Conservation (phyloP, 805 yeast genomes). For the Saccharomycopsis javanensis region DNA sequence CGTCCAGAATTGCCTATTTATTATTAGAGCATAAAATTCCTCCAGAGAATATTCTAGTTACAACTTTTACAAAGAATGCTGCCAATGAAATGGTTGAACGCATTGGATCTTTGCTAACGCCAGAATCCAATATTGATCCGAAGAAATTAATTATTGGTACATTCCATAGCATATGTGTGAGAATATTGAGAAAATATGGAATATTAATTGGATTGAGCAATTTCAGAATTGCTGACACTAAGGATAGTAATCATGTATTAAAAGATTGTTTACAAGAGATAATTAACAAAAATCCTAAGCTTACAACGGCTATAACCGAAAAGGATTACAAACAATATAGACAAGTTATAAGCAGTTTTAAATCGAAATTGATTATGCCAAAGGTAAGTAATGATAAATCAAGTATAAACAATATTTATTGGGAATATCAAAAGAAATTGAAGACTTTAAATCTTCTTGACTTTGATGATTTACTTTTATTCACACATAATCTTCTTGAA, state of each 20-base stretch:
- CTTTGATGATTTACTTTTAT: constrained; percentile 73
- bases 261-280: constrained; percentile 23
- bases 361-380: constrained; percentile 17
- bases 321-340: neutral
- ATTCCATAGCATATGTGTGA: constrained; percentile 73
- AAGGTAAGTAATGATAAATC: neutral
- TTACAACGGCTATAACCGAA: neutral
- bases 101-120: constrained; percentile 32
- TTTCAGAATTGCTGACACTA: constrained; percentile 54
- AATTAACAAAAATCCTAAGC: neutral
- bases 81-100: constrained; percentile 77
- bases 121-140: constrained; percentile 26
- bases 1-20: constrained; percentile 68
- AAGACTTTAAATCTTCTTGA: constrained; percentile 39
- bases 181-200: constrained; percentile 51
- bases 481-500: constrained; percentile 41
- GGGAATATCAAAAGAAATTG: constrained; percentile 43
- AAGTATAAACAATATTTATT: constrained; percentile 31
- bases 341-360: constrained; percentile 4
- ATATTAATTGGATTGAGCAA: constrained; percentile 31
- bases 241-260: constrained; percentile 43
- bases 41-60: constrained; percentile 64
- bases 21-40: constrained; percentile 39
- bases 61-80: constrained; percentile 91
- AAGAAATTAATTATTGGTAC: constrained; percentile 66